These are phyloP conservation scores for Plantago coronopus DNA, from an alignment of 305 asterid species.

Conservation along the genomic window DNA sequence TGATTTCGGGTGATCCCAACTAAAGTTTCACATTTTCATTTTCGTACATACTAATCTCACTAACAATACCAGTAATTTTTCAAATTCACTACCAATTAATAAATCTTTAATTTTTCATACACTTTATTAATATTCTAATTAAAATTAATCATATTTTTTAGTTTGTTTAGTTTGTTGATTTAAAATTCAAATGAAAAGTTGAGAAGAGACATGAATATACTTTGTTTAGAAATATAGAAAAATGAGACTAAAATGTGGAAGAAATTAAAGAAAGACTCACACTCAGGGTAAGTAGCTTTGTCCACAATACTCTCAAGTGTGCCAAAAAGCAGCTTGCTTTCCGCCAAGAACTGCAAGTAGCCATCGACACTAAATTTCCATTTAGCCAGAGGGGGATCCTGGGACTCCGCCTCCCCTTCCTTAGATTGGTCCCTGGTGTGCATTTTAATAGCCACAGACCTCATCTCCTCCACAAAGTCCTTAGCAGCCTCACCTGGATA, in stretches of 20 bases:
- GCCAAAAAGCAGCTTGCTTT: conserved; percentile 84
- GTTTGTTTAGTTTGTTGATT: too few relatives aligned
- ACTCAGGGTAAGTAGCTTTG: conserved; percentile 64
- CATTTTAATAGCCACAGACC: conserved; percentile 85
- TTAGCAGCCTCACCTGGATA: conserved; percentile 87
- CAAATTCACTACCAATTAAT: too few relatives aligned
- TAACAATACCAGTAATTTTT: too few relatives aligned
- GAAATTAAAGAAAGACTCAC: conserved; percentile 43
- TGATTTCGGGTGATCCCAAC: too few relatives aligned
- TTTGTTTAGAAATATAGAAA: too few relatives aligned
- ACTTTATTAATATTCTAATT: too few relatives aligned
- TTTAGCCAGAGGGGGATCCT: conserved; percentile 56
- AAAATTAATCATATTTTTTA: too few relatives aligned
- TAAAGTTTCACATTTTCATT: too few relatives aligned
- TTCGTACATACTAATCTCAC: too few relatives aligned
- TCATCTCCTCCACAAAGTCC: conserved; percentile 98
- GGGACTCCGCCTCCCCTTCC: conserved; percentile 86
- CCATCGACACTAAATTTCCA: conserved; percentile 84
- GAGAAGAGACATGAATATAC: too few relatives aligned
- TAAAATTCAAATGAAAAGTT: too few relatives aligned
- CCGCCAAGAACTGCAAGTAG: conserved; percentile 82
- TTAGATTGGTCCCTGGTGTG: conserved; percentile 78
- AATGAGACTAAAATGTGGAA: not conserved
- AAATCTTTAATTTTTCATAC: too few relatives aligned
- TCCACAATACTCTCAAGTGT: conserved; percentile 76